Conservation (phyloP, 2,329 filamentous ascomycete genomes). For the Diaporthe citrichinensis region DNA sequence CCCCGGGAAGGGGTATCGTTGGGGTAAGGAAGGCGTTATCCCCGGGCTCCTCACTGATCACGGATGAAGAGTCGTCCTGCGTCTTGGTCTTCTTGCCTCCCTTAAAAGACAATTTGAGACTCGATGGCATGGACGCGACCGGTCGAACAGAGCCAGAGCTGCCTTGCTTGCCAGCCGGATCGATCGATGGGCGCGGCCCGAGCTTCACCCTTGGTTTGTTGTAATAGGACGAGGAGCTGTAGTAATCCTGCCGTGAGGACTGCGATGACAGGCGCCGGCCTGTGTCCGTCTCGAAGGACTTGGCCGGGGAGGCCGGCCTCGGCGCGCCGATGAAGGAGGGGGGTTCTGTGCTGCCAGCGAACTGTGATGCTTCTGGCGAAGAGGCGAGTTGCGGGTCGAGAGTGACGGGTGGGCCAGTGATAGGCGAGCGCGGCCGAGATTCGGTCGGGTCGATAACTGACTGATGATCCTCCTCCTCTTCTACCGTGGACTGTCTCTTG, state of each 20-base stretch:
- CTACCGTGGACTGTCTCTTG: constrained; percentile 70
- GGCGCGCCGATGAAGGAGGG: constrained; percentile 65
- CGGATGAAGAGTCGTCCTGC: constrained; percentile 53
- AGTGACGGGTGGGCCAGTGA: constrained; percentile 58
- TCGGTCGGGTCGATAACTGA: constrained; percentile 45
- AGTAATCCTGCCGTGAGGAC: constrained; percentile 65
- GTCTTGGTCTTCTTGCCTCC: constrained; percentile 66
- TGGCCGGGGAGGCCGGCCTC: constrained; percentile 60
- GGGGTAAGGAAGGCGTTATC: constrained; percentile 55
- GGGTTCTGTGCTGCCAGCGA: constrained; percentile 64
- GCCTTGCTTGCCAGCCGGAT: constrained; percentile 72
- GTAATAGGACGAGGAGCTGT: constrained; percentile 60
- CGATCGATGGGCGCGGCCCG: constrained; percentile 84
- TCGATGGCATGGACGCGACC: constrained; percentile 83
- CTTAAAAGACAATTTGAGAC: constrained; percentile 79
- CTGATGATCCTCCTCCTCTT: constrained; percentile 60
- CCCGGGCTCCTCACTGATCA: constrained; percentile 52
- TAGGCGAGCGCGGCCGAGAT: constrained; percentile 50
- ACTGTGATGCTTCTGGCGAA: constrained; percentile 64
- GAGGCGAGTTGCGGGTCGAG: constrained; percentile 67
- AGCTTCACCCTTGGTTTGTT: constrained; percentile 88
- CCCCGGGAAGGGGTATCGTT: constrained; percentile 54
- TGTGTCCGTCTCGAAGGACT: constrained; percentile 57
- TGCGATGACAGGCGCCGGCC: constrained; percentile 65
- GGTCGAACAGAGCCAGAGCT: constrained; percentile 76